Conservation (phyloP, 2,329 filamentous ascomycete species). For the Biscogniauxia sp. region DNA sequence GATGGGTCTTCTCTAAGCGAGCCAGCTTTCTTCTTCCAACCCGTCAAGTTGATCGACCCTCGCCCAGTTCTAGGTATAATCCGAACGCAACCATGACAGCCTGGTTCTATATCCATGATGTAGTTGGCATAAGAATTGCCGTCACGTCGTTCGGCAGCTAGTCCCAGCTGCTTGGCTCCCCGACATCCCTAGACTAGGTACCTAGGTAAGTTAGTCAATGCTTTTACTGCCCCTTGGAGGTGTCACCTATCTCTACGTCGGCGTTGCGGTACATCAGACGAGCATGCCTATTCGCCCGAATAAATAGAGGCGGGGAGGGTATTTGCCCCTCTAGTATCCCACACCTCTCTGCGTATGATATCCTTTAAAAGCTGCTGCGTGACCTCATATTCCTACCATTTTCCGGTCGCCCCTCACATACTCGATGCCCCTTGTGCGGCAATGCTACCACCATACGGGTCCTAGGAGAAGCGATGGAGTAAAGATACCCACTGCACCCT, state of each 20-base stretch:
- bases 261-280: neutral
- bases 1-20: conserved; percentile 10
- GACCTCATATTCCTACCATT: conserved; percentile 24
- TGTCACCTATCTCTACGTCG: neutral
- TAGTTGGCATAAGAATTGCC: conserved; percentile 9
- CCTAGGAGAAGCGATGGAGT: conserved; percentile 9
- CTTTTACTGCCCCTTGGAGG: conserved; percentile 3
- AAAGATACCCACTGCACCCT: conserved; percentile 1
- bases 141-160: neutral
- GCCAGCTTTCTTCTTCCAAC: conserved; percentile 17
- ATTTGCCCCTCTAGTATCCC: neutral
- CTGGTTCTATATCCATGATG: conserved; percentile 15
- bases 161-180: neutral
- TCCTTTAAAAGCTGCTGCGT: conserved; percentile 20
- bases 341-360: neutral
- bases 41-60: conserved; percentile 1
- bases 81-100: conserved; percentile 14
- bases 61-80: conserved; percentile 6
- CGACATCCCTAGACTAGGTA: conserved; percentile 11
- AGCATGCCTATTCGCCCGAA: neutral
- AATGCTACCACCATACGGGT: conserved; percentile 11
- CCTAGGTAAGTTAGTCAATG: conserved; percentile 4
- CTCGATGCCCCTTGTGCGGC: conserved; percentile 5
- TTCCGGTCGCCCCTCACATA: conserved; percentile 10
- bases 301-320: neutral